Conservation (phyloP, 169 alveolate species). For the Eimeria sp. region DNA sequence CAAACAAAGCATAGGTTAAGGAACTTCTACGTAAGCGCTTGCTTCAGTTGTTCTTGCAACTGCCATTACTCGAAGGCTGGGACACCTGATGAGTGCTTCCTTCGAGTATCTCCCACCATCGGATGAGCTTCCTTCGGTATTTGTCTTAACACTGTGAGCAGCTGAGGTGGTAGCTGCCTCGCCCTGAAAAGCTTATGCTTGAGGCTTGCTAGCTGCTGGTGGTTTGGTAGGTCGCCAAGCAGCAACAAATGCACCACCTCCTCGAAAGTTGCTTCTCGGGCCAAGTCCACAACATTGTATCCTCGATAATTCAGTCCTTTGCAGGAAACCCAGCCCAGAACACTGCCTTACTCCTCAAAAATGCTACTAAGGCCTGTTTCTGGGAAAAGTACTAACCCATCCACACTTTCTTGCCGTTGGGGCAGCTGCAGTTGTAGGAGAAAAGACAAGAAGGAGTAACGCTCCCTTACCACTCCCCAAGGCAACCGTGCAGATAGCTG, state of each 20-base stretch:
- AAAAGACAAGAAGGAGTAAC: not conserved
- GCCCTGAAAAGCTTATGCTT: slow-evolving; percentile 79
- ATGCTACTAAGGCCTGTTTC: not conserved
- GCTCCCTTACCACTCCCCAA: slow-evolving; percentile 82
- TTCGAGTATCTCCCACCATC: slow-evolving; percentile 85
- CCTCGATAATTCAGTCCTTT: slow-evolving; percentile 91
- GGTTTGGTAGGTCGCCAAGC: slow-evolving; percentile 86
- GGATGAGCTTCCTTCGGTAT: slow-evolving; percentile 91
- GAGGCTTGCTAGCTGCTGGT: slow-evolving; percentile 81
- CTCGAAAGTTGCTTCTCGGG: slow-evolving; percentile 88
- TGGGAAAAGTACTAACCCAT: not conserved
- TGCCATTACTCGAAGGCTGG: not conserved
- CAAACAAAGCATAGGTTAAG: too few relatives aligned
- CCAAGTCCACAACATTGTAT: slow-evolving; percentile 89
- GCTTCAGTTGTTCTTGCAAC: not conserved
- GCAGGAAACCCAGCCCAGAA: not conserved
- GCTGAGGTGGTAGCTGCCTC: slow-evolving; percentile 86
- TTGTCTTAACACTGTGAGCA: slow-evolving; percentile 85
- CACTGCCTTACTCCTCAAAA: not conserved
- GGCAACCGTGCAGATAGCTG: slow-evolving; percentile 91
- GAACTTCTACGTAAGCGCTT: not conserved
- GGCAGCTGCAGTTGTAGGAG: not conserved
- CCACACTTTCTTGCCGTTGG: not conserved
- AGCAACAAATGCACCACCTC: slow-evolving; percentile 90
- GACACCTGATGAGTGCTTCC: not conserved